Evolutionary conservation across 2,329 filamentous ascomycete species (phyloP).

Genomic region (Pseudocercospora vitis): DNA sequence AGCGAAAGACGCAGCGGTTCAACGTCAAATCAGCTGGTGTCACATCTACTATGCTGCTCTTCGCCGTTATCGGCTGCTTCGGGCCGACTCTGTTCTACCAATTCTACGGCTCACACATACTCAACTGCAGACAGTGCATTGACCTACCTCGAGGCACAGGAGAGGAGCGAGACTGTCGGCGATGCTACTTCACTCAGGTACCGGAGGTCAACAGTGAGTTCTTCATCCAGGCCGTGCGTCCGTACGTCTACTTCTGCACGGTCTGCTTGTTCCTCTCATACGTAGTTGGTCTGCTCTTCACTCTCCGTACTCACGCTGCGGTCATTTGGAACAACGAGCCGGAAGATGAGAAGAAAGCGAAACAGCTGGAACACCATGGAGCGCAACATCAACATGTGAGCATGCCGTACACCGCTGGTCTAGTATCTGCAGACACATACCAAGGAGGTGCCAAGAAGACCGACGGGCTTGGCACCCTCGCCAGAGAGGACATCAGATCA

Average conservation of each 20-base stretch:
- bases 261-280: constrained; percentile 87
- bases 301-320: constrained; percentile 89
- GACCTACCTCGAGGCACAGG: constrained; percentile 48
- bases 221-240: constrained; percentile 84
- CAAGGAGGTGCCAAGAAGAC: constrained; percentile 15
- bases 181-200: constrained; percentile 89
- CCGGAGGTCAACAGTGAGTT: constrained; percentile 84
- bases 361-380: constrained; percentile 12
- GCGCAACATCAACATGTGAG: constrained; percentile 22
- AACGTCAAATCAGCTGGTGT: constrained; percentile 95
- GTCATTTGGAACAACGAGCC: constrained; percentile 90
- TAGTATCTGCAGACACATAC: constrained; percentile 18
- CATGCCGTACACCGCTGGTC: constrained; percentile 23
- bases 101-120: constrained; percentile 95
- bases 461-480: constrained; percentile 17
- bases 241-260: constrained; percentile 89
- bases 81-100: constrained; percentile 97
- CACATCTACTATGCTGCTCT: constrained; percentile 95
- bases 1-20: constrained; percentile 97
- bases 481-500: constrained; percentile 72
- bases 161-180: constrained; percentile 70
- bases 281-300: constrained; percentile 91
- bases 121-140: constrained; percentile 70
- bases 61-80: constrained; percentile 93
- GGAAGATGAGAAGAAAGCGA: constrained; percentile 51